phyloP scores from a whole-genome alignment of 495 filamentous ascomycete species.

The Cairneyella variabilis region DNA sequence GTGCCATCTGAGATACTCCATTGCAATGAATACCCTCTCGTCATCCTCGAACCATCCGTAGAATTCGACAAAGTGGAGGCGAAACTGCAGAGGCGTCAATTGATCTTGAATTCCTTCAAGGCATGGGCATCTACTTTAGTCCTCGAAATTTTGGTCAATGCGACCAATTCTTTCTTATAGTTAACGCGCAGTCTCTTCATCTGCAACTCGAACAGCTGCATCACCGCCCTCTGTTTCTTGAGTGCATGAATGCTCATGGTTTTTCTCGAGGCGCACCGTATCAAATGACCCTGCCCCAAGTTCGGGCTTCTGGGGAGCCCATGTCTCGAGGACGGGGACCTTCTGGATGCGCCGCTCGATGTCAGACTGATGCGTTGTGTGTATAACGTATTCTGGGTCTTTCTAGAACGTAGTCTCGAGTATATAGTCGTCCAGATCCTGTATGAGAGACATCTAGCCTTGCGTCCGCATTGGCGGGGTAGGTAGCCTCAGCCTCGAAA shows the following conservation, averaged over 20 bases:
- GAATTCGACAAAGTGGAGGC: conserved; percentile 22
- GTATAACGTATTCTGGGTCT: background rate
- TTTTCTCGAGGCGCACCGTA: conserved; percentile 1
- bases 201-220: background rate
- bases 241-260: background rate
- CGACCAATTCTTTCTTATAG: conserved; percentile 24
- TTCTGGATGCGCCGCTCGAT: background rate
- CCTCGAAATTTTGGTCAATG: conserved; percentile 24
- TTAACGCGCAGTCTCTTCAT: conserved; percentile 16
- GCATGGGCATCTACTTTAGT: conserved; percentile 7
- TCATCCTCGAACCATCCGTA: conserved; percentile 37
- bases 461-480: background rate
- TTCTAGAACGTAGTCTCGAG: conserved; percentile 1
- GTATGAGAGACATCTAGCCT: background rate
- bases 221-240: conserved; percentile 2
- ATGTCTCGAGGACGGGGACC: background rate
- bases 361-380: background rate
- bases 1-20: conserved; percentile 39
- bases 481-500: too few relatives aligned
- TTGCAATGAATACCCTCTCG: conserved; percentile 32
- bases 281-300: conserved; percentile 6
- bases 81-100: too few relatives aligned
- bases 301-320: background rate
- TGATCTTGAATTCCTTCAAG: too few relatives aligned
- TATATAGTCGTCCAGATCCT: conserved; percentile 7